Percentiles rank a stretch among this genome's conserved stretches.
Conservation (phyloP, 441 rosid species). For the Erodium moschatum region DNA sequence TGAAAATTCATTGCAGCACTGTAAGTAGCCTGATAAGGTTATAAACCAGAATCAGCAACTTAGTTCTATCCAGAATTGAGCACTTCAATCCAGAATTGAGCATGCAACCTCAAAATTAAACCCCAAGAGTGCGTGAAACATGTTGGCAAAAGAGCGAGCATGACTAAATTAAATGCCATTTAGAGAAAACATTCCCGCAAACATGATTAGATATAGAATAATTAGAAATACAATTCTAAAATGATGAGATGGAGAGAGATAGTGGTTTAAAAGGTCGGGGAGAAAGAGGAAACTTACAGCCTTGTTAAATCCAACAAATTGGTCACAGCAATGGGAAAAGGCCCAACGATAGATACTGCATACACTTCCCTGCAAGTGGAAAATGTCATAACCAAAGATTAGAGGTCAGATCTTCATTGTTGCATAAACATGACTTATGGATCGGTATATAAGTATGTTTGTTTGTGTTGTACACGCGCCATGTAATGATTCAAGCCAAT, state of each 20-base stretch:
- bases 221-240: neutral
- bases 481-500: too few species aligned
- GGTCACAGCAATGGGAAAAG: conserved; percentile 70
- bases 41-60: neutral
- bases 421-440: neutral
- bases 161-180: too few species aligned
- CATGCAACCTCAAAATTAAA: neutral
- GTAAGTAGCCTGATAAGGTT: neutral
- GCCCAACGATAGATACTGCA: conserved; percentile 69
- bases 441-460: neutral
- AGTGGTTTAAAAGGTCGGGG: neutral
- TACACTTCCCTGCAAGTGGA: conserved; percentile 54
- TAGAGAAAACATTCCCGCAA: too few species aligned
- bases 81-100: neutral
- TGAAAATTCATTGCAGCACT: neutral
- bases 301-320: conserved; percentile 62
- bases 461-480: neutral
- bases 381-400: neutral
- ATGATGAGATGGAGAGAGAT: neutral
- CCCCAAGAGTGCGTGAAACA: neutral
- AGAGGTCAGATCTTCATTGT: neutral
- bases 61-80: neutral
- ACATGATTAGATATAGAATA: neutral
- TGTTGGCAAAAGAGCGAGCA: neutral
- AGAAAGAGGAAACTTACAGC: conserved; percentile 34